These are phyloP conservation scores for Ocimum tenuiflorum DNA, from an alignment of 257 asterid genomes.

Conservation along the genomic window DNA sequence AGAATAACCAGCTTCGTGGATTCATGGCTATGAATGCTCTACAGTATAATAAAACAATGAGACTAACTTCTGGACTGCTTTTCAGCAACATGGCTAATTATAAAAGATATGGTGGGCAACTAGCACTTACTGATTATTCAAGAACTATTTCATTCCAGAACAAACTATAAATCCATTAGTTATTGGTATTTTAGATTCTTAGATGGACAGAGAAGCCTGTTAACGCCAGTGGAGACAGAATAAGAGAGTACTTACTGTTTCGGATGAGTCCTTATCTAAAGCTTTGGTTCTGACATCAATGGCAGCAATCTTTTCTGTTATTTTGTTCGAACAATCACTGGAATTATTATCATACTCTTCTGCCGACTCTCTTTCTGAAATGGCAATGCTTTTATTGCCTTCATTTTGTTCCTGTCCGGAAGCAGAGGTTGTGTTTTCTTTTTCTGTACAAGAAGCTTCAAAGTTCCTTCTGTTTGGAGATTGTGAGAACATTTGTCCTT, in stretches of 20 bases:
- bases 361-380: slow-evolving; percentile 26
- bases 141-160: neutral
- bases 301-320: slow-evolving; percentile 21
- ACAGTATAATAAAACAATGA: neutral
- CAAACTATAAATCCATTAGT: neutral
- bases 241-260: slow-evolving; percentile 37
- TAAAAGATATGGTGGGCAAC: neutral
- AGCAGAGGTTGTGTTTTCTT: slow-evolving; percentile 48
- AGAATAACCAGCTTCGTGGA: neutral
- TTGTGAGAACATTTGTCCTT: slow-evolving; percentile 22
- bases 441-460: slow-evolving; percentile 36
- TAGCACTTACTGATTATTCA: neutral
- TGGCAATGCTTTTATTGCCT: slow-evolving; percentile 15
- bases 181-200: slow-evolving; percentile 8
- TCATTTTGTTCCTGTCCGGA: slow-evolving; percentile 23
- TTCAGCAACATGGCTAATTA: neutral
- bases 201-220: neutral
- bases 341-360: slow-evolving; percentile 21
- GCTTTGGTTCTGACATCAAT: slow-evolving; percentile 23
- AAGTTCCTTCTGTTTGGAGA: slow-evolving; percentile 24
- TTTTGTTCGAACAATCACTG: slow-evolving; percentile 19
- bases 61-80: neutral
- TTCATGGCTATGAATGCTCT: neutral
- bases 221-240: slow-evolving; percentile 5
- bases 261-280: slow-evolving; percentile 29